A percentile compares a stretch with the other conserved stretches of the same genome.
phyloP scores from a whole-genome alignment of 2,329 filamentous ascomycete genomes.

The Pseudogymnoascus sp. region DNA sequence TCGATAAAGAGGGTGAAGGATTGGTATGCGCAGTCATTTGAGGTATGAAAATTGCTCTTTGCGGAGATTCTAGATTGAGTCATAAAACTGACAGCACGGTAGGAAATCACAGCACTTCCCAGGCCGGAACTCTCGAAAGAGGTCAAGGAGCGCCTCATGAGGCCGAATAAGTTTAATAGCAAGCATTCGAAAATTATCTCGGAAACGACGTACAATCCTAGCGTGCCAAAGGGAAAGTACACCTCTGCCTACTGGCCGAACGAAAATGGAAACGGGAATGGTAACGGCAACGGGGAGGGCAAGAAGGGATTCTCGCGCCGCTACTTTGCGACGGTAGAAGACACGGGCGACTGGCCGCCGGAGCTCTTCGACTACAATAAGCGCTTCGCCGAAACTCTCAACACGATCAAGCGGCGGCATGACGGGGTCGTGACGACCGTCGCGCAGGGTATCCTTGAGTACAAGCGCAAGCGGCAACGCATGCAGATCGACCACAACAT shows the following conservation, averaged over 20 bases:
- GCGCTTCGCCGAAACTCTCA: constrained; percentile 77
- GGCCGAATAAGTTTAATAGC: constrained; percentile 48
- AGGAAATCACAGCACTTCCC: constrained; percentile 87
- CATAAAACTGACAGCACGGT: constrained; percentile 19
- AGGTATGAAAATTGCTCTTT: constrained; percentile 50
- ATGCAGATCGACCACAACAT: constrained; percentile 99
- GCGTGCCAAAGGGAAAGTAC: constrained; percentile 77
- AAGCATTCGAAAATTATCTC: constrained; percentile 61
- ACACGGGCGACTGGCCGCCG: constrained; percentile 81
- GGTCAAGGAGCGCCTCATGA: constrained; percentile 70
- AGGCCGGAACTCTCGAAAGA: constrained; percentile 69
- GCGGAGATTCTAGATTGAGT: background rate
- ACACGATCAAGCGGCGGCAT: constrained; percentile 91
- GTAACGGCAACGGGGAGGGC: constrained; percentile 40
- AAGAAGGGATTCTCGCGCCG: constrained; percentile 52
- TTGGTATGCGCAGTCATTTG: constrained; percentile 99
- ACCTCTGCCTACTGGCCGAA: constrained; percentile 45
- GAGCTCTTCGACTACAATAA: constrained; percentile 93
- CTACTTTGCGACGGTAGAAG: constrained; percentile 90
- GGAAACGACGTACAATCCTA: constrained; percentile 83
- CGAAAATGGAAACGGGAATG: constrained; percentile 39
- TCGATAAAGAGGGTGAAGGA: constrained; percentile 92
- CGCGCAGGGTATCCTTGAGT: constrained; percentile 94
- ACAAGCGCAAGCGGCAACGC: constrained; percentile 90
- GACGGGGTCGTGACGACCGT: constrained; percentile 97